Evolutionary conservation across 2,329 filamentous ascomycete species (phyloP), one percentile per base, ranked within the genome.

Genomic region (Xylariaceae sp.): DNA sequence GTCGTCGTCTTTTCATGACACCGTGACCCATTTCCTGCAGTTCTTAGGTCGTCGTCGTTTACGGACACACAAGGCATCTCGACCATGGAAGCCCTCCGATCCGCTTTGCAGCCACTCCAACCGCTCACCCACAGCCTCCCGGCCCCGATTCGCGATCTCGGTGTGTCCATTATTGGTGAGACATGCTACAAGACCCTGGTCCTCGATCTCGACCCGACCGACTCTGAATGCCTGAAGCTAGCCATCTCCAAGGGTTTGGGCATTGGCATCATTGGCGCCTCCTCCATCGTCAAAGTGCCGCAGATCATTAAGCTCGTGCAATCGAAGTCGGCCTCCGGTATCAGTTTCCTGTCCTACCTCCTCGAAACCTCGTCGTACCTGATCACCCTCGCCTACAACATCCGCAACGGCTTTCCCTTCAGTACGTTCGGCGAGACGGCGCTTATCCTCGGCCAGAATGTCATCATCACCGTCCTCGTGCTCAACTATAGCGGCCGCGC

Each of bases 341-440:
- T 99, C 57, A 91, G 86, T 42, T 96, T 97, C 76, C 82, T 96
- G 37, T 89, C 90, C 26, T 97, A 97, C 77, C 81, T 94, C 27
- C 90, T 99, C 70, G 94, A 99, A 78, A 97, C 92, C 7, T 81
- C 84, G 50, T 85, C 88, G 53, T 93, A 95, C 75, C 81, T 97
- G 66, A 95, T 97, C 73, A 88, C 87, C 4, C 83, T 99, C 62
- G 89, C 91, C 46, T 99, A 99, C 80, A 96, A 96, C 72, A 81
- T 90, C 61, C 91, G 94, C 70, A 91, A 92, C 67, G 87, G 86
- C 20, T 97, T 96, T 65, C 93, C 94, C 3, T 97, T 99, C 76
- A 95, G 88, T 81, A 99, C 94, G 9, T 99, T 89, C 72, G 94
- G 94, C 72, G 94, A 99, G 82, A 93, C 91, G 23, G 92, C 89